Conservation (phyloP, 2,329 filamentous ascomycete genomes). For the Claviceps sp. region DNA sequence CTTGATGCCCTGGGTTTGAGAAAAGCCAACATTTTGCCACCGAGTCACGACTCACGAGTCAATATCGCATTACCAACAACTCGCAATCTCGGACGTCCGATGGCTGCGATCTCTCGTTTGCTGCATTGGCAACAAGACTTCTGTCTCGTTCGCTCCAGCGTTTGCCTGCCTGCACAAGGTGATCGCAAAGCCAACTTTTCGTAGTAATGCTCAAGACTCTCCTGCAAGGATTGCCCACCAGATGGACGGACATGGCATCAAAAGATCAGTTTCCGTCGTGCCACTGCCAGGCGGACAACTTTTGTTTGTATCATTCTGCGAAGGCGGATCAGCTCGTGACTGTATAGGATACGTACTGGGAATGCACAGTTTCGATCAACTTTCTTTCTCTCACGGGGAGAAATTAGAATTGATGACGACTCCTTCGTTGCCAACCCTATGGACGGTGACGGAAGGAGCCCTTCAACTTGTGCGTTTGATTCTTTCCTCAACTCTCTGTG, state of each 20-base stretch:
- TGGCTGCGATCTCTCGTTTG: neutral
- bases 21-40: neutral
- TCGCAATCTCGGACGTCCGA: neutral
- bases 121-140: neutral
- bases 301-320: neutral
- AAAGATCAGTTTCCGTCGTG: too few relatives aligned
- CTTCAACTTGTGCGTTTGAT: too few relatives aligned
- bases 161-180: neutral
- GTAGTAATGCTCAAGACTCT: too few relatives aligned
- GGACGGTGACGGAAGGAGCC: too few relatives aligned
- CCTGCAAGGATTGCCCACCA: too few relatives aligned
- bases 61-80: conserved; percentile 2
- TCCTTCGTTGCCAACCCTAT: too few relatives aligned
- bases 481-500: neutral
- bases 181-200: neutral
- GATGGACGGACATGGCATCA: too few relatives aligned
- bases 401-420: too few relatives aligned
- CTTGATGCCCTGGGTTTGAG: conserved; percentile 1
- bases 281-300: too few relatives aligned
- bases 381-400: too few relatives aligned
- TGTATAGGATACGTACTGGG: neutral
- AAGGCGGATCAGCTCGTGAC: neutral
- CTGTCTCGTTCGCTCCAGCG: neutral
- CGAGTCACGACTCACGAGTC: conserved; percentile 3
- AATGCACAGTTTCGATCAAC: too few relatives aligned